Percentiles rank a stretch among this genome's conserved stretches.
Evolutionary conservation across 192 early-diverging fungal genomes (phyloP).

Genomic region (Backusella tuberculispora): DNA sequence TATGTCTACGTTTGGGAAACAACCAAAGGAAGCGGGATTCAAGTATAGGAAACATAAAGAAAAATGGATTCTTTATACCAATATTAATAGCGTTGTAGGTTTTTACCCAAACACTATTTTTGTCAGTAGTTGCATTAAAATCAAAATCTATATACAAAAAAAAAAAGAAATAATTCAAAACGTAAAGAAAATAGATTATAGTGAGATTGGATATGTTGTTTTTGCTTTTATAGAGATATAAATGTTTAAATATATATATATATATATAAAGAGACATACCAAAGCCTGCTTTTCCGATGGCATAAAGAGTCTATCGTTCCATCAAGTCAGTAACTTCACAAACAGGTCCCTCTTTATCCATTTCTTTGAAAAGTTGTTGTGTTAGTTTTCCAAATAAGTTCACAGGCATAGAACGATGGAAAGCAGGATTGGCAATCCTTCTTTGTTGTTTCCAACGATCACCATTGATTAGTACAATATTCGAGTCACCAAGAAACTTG

Average conservation of each 20-base stretch:
- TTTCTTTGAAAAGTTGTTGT: slow-evolving; percentile 15
- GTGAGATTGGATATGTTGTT: too few relatives aligned
- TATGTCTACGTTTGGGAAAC: background rate
- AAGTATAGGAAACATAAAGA: background rate
- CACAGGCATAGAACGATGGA: slow-evolving; percentile 33
- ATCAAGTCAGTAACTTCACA: slow-evolving; percentile 18
- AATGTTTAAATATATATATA: background rate
- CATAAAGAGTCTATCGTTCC: slow-evolving; percentile 32
- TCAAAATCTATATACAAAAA: too few relatives aligned
- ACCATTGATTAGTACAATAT: background rate
- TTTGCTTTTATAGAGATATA: too few relatives aligned
- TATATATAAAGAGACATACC: slow-evolving; percentile 1
- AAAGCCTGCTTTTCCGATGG: slow-evolving; percentile 34
- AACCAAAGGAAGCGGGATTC: background rate
- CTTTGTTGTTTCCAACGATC: background rate
- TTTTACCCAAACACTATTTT: background rate
- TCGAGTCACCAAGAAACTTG: background rate
- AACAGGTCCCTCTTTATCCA: background rate
- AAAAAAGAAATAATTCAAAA: background rate
- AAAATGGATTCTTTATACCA: background rate
- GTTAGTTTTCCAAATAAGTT: slow-evolving; percentile 27
- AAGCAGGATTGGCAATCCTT: slow-evolving; percentile 25
- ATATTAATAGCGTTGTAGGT: background rate
- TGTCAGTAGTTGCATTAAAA: background rate
- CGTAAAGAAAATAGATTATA: too few relatives aligned